A percentile compares a stretch with the other conserved stretches of the same genome.
Conservation (phyloP, 2,329 filamentous ascomycete species). For the Leptographium flavum region DNA sequence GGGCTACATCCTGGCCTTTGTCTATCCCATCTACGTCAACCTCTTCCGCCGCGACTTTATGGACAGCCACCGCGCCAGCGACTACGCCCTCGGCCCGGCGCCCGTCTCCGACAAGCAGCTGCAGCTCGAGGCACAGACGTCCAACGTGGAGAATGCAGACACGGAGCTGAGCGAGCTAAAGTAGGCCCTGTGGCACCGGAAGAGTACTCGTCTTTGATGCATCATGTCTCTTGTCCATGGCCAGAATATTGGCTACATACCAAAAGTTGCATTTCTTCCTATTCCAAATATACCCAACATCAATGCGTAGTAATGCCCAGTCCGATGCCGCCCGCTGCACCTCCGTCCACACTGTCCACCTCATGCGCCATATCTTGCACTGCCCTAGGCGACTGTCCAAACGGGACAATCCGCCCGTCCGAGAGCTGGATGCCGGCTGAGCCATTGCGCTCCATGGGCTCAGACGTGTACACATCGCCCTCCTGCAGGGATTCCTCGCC, state of each 20-base stretch:
- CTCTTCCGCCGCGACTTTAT: constrained; percentile 16
- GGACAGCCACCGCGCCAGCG: constrained; percentile 17
- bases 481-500: not conserved
- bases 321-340: not conserved
- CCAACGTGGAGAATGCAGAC: not conserved
- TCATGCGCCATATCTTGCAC: not conserved
- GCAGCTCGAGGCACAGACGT: constrained; percentile 14
- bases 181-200: not conserved
- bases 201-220: too few species aligned
- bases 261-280: too few species aligned
- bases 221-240: too few species aligned
- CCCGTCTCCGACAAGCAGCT: constrained; percentile 13
- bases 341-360: not conserved
- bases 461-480: not conserved
- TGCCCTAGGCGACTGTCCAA: constrained; percentile 7
- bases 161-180: not conserved
- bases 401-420: constrained; percentile 14
- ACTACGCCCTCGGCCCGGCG: constrained; percentile 12
- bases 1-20: constrained; percentile 16
- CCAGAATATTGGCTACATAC: too few species aligned
- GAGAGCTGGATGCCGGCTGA: constrained; percentile 14
- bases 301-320: too few species aligned
- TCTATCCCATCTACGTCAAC: constrained; percentile 18
- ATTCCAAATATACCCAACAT: too few species aligned
- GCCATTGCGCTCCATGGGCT: constrained; percentile 12